A percentile compares a stretch with the other conserved stretches of the same genome.
phyloP scores from a whole-genome alignment of 2,329 filamentous ascomycete species.

The Trichoderma aggressivum region DNA sequence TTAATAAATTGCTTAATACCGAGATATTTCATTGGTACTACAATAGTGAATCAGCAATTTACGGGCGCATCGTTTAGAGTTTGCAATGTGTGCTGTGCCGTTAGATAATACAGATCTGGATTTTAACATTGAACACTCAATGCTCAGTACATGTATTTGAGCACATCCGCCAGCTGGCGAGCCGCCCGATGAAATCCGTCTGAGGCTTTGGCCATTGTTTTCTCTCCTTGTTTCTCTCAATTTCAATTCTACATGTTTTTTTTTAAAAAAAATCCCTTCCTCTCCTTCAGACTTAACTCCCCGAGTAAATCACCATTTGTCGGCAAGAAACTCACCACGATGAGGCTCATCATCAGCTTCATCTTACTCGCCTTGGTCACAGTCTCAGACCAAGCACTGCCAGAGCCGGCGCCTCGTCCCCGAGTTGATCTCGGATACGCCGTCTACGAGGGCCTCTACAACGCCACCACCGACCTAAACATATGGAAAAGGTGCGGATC shows the following conservation, averaged over 20 bases:
- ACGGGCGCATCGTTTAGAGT: neutral
- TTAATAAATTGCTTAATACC: neutral
- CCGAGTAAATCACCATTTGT: neutral
- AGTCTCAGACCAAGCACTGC: neutral
- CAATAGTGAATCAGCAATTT: neutral
- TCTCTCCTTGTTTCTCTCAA: neutral
- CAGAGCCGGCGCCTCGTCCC: neutral
- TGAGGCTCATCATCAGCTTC: neutral
- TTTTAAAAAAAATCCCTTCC: neutral
- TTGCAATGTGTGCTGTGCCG: neutral
- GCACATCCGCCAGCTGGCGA: neutral
- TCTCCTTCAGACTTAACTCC: neutral
- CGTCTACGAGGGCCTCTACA: constrained; percentile 42
- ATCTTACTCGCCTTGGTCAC: neutral
- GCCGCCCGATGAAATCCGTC: neutral
- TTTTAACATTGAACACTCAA: neutral
- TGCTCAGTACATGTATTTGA: neutral
- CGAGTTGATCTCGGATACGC: constrained; percentile 39
- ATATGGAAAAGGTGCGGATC: constrained; percentile 42
- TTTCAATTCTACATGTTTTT: neutral
- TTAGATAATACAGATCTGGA: neutral
- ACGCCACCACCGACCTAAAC: constrained; percentile 39
- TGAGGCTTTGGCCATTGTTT: neutral
- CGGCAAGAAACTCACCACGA: neutral
- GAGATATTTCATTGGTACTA: neutral